A percentile compares a stretch with the other conserved stretches of the same genome.
These are phyloP conservation scores for Fusarium verticillioides DNA, from an alignment of 2,329 filamentous ascomycete species.

Conservation along the genomic window DNA sequence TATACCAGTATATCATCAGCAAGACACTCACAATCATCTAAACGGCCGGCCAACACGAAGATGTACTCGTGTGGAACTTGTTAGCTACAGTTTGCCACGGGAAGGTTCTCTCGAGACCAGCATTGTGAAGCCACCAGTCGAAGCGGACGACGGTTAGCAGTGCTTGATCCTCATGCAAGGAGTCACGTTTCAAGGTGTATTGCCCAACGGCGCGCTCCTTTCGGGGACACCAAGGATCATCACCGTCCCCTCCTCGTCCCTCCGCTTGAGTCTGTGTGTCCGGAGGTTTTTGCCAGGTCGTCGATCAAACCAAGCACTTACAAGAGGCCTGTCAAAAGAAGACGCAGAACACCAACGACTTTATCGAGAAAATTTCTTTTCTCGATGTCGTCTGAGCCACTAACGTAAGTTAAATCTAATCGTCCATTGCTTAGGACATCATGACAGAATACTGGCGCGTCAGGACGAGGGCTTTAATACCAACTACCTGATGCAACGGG, in stretches of 20 bases:
- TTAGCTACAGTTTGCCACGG: conserved; percentile 19
- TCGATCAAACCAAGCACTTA: too few species aligned
- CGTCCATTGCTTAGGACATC: fast-evolving
- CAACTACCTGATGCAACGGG: too few species aligned
- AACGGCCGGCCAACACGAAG: too few species aligned
- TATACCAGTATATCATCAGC: too few species aligned
- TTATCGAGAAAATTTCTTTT: not conserved
- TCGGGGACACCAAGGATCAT: not conserved
- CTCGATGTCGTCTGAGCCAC: fast-evolving
- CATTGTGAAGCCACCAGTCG: conserved; percentile 41
- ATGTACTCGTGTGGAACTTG: too few species aligned
- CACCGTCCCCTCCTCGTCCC: not conserved
- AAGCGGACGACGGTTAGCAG: not conserved
- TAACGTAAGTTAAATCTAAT: not conserved
- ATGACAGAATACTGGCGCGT: not conserved
- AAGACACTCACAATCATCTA: too few species aligned
- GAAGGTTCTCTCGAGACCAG: conserved; percentile 36
- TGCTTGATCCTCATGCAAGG: not conserved
- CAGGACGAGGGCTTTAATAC: not conserved
- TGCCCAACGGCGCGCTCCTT: not conserved
- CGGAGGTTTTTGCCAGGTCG: not conserved
- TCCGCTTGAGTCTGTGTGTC: not conserved
- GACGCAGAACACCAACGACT: not conserved
- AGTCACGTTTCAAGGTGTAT: not conserved
- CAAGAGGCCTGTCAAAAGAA: not conserved